Evolutionary conservation across 1,139 yeast species (phyloP), one percentile per base, ranked within the genome.

Genomic region (Candida freyschussii): DNA sequence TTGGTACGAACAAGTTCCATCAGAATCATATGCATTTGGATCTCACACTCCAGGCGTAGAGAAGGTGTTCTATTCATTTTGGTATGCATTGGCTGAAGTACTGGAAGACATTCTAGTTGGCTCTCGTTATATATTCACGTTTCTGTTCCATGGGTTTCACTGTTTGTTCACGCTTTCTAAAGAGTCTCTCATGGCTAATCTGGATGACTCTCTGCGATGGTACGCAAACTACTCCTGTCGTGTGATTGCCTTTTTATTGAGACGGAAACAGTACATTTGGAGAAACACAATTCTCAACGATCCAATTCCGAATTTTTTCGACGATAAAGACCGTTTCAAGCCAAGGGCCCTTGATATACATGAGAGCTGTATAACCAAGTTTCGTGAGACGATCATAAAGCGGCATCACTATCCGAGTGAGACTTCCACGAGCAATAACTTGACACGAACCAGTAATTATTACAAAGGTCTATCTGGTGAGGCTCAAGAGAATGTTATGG

Each of bases 141-240:
- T 33, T 20, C 26, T 39, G 14, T 40, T 49, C 21, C 35, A 40
- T 28, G 52, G 52, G 1, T 47, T 29, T 24, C 32, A 33, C 13
- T 27, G 27, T 1, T 7, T 41, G n/a, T 40, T 27, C 20, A 31
- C 43, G 6, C 34, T 46, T 21, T 33, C 37, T 5, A 35, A 29
- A 15, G 33, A 32, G 3, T 17, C 26, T 4, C 13, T 49, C 2
- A 14, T 37, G 10, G 15, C 17, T 5, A 35, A 32, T 2, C 25
- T 44, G 6, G 29, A 24, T 8, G 44, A 40, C 26, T 34, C 29
- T 4, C 27, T 44, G 6, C 24, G 17, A 7, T 26, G 30, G 24
- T 42, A 29, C 27, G 36, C 43, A n/a, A 44, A 45, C 21, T 47
- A 45, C 27, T 29, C 28, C 0, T 44, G 48, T 30, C 45, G 54